A percentile compares a stretch with the other conserved stretches of the same genome.
Evolutionary conservation across 2,329 filamentous ascomycete genomes (phyloP).

Genomic region (Malbranchea cinnamomea): DNA sequence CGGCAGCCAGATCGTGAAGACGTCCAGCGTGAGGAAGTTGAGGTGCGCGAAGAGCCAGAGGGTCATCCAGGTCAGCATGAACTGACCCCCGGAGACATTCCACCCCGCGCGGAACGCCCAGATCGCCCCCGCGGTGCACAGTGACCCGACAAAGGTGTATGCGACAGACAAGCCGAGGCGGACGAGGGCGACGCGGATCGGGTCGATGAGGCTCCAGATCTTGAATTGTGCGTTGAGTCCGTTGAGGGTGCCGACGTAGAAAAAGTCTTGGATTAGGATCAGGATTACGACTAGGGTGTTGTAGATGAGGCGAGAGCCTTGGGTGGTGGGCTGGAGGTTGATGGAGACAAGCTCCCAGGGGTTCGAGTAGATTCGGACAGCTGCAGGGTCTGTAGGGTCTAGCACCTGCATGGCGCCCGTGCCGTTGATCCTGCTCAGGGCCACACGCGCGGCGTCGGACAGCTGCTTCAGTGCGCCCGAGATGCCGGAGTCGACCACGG

Average conservation of each 20-base stretch:
- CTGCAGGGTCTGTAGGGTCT: slow-evolving; percentile 16
- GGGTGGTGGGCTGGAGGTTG: slow-evolving; percentile 28
- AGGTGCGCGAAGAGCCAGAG: slow-evolving; percentile 32
- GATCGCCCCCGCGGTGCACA: slow-evolving; percentile 27
- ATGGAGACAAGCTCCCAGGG: slow-evolving; percentile 23
- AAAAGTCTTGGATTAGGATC: slow-evolving; percentile 35
- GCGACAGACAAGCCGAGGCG: slow-evolving; percentile 21
- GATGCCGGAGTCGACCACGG: slow-evolving; percentile 23
- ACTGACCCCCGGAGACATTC: slow-evolving; percentile 27
- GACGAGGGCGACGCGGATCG: slow-evolving; percentile 18
- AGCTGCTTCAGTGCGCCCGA: slow-evolving; percentile 19
- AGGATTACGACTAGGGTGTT: slow-evolving; percentile 33
- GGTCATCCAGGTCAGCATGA: slow-evolving; percentile 29
- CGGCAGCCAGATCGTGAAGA: slow-evolving; percentile 28
- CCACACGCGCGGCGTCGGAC: slow-evolving; percentile 18
- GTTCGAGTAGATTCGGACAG: slow-evolving; percentile 22
- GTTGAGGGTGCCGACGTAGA: slow-evolving; percentile 33
- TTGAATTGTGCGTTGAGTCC: slow-evolving; percentile 26
- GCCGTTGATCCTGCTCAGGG: slow-evolving; percentile 22
- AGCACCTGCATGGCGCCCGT: slow-evolving; percentile 14
- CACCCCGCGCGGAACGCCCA: slow-evolving; percentile 31
- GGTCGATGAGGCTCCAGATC: slow-evolving; percentile 20
- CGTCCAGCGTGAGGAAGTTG: slow-evolving; percentile 32
- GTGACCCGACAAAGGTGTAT: slow-evolving; percentile 28
- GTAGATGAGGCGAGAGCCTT: slow-evolving; percentile 30